Conservation (phyloP, 139 green algal genomes). For the Coelastrella sp. region DNA sequence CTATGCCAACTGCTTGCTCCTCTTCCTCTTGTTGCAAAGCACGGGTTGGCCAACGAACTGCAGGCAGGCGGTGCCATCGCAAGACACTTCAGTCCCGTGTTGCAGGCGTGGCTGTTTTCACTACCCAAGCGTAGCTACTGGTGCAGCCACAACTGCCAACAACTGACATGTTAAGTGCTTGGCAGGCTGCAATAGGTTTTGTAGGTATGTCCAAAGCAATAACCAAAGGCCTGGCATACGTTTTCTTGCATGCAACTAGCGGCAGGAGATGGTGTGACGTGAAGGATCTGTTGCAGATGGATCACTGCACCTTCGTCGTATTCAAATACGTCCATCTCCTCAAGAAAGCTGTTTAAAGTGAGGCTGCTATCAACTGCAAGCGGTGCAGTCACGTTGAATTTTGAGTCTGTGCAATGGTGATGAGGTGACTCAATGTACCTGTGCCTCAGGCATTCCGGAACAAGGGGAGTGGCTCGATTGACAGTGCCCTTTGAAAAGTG, state of each 20-base stretch:
- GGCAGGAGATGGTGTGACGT: neutral
- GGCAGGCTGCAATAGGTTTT: no score
- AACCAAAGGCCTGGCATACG: neutral
- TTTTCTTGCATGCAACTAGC: neutral
- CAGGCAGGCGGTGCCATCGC: neutral
- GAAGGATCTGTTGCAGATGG: neutral
- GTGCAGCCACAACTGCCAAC: neutral
- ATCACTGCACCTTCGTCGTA: constrained; percentile 47
- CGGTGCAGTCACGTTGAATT: no score
- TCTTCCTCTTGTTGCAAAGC: constrained; percentile 59
- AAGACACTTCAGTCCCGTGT: neutral
- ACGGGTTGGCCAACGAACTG: constrained; percentile 50
- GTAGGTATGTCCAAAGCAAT: no score
- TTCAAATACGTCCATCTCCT: constrained; percentile 54
- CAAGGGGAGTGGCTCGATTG: no score
- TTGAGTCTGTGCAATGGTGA: no score
- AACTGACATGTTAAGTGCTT: no score
- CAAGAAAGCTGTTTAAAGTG: neutral
- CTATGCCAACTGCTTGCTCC: constrained; percentile 26
- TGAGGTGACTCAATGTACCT: no score
- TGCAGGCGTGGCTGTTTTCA: neutral
- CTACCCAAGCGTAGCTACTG: neutral
- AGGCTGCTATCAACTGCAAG: neutral
- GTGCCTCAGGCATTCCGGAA: no score
- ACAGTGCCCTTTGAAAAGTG: no score